A percentile compares a stretch with the other conserved stretches of the same genome.
These are phyloP conservation scores for Xylariaceae sp. DNA, from an alignment of 2,329 filamentous ascomycete species.

Conservation along the genomic window DNA sequence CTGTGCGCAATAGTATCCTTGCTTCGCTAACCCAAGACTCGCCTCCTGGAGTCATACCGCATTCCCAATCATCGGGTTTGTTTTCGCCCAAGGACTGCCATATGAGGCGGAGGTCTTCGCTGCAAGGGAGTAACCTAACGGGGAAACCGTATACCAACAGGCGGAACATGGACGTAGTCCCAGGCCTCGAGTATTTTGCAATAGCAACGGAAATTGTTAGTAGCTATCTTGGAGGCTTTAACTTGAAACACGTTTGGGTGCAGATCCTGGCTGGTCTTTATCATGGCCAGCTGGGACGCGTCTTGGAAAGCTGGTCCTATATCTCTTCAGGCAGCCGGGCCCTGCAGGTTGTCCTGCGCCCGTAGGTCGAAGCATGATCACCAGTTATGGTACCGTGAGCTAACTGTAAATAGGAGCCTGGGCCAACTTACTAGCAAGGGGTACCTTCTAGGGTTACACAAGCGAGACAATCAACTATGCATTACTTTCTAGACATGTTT, in stretches of 20 bases:
- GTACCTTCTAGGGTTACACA: slow-evolving; percentile 32
- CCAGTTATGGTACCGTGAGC: slow-evolving; percentile 1
- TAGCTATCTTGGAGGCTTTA: slow-evolving; percentile 71
- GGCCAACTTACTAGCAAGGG: slow-evolving; percentile 39
- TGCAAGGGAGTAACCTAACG: slow-evolving; percentile 37
- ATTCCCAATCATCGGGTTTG: slow-evolving; percentile 46
- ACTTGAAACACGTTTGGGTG: slow-evolving; percentile 79
- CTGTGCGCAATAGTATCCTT: slow-evolving; percentile 46
- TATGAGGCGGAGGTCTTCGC: slow-evolving; percentile 47
- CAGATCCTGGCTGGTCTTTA: slow-evolving; percentile 83
- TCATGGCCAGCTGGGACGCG: slow-evolving; percentile 79
- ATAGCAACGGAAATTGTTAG: slow-evolving; percentile 84
- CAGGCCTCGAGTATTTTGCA: slow-evolving; percentile 85
- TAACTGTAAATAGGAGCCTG: slow-evolving; percentile 37
- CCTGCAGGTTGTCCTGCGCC: slow-evolving; percentile 70
- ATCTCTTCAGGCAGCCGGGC: slow-evolving; percentile 54
- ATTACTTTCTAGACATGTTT: slow-evolving; percentile 91
- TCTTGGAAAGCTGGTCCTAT: slow-evolving; percentile 74
- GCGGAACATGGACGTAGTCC: slow-evolving; percentile 78
- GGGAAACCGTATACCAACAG: slow-evolving; percentile 23
- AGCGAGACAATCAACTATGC: slow-evolving; percentile 59
- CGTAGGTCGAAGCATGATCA: slow-evolving; percentile 45
- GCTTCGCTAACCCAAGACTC: slow-evolving; percentile 53
- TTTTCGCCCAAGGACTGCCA: slow-evolving; percentile 51
- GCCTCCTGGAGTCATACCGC: slow-evolving; percentile 41